Base-by-base conservation (phyloP, 2,329 filamentous ascomycete genomes). In the Aureobasidium sp. region DNA sequence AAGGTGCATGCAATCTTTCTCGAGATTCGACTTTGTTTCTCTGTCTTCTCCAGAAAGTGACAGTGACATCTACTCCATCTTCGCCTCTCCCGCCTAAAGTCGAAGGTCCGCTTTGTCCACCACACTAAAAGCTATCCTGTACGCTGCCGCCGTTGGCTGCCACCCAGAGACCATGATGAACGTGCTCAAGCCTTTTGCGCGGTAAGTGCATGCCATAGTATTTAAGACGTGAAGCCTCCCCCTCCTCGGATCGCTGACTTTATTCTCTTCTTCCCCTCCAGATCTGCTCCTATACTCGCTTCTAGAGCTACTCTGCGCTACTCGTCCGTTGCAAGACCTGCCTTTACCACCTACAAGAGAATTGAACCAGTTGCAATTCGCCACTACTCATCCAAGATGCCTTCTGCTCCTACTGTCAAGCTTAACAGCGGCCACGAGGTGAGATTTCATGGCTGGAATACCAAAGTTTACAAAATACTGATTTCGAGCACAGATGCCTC, bases 401-500 rank as follows among this genome's bases (percentile, higher is more conserved):
- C 69, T 67, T 57, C 53, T 15, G 63, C 68, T 58, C 73, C 71
- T 22, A 67, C 66, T 39, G 67, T 73, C 61, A 74, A 70, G 68
- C 68, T 74, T 44, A 75, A 71, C 71, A 74, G 72, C 67, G 73
- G 73, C 67, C 70, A 70, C 65, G 65, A 73, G 68, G 70, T 70
- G 11, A 61, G 70, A 63, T 47, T 17, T 31, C 12, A 25, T n/a
- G 17, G 3, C 9, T 7, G 7, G 1, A 5, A 22, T 3, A 11
- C 22, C 8, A 20, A 31, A 12, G 2, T 29, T 12, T n/a, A 1
- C 31, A 22, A 17, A 9, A 12, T 15, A 17, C 42, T 61, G 45
- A 57, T 29, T 22, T 42, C 47, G 20, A 20, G 15, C 31, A 39
- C 57, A 88, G 69, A 90, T 90, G 87, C 87, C 87, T 71, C 83